Base-by-base conservation (phyloP, 768 basidiomycete genomes). In the Pholiota microspora region DNA sequence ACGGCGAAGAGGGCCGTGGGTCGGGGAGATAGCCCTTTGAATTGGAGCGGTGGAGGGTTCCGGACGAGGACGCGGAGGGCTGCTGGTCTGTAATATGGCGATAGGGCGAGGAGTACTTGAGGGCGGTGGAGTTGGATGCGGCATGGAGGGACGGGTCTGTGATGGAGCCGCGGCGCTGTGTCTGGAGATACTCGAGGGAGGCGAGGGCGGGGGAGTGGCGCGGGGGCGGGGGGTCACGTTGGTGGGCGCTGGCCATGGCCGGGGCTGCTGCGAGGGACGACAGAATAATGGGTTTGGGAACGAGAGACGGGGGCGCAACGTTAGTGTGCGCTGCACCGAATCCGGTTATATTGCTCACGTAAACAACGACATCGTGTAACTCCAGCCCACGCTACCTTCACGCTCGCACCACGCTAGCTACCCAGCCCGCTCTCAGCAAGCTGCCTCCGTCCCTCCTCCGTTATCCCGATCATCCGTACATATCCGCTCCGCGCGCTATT, bases 101-200 rank as follows among this genome's bases (percentile, higher is more conserved):
- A 59, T 65, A 66, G 34, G 21, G 57, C 40, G 61, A 58, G 63
- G 62, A 64, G 28, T 62, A 58, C 54, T 71, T 72, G 40, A 63
- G 45, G 49, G 51, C 54, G 0, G n/a, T n/a, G n/a, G n/a, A n/a
- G n/a, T 70, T 67, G 3, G 77, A 69, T 24, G 82, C 75, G 55
- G 85, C 84, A 71, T 89, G 88, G 47, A 91, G 77, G 36, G 86
- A 85, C 2, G 89, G 89, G 74, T 92, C 91, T 7, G 89, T 89
- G 65, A 90, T 86, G 1, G 91, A 92, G 55, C 88, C 88, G 54
- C 89, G 74, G n/a, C 89, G 82, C 65, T 91, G 90, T 51, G 80
- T 89, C 67, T 90, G 89, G 23, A 91, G 79, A 67, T 80, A 85
- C 67, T 90, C 86, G 63, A 92, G 83, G 7, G 89, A 89, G 2